Evolutionary conservation across 2,329 filamentous ascomycete species (phyloP), one percentile per base, ranked within the genome.

Genomic region (Ilyonectria destructans): DNA sequence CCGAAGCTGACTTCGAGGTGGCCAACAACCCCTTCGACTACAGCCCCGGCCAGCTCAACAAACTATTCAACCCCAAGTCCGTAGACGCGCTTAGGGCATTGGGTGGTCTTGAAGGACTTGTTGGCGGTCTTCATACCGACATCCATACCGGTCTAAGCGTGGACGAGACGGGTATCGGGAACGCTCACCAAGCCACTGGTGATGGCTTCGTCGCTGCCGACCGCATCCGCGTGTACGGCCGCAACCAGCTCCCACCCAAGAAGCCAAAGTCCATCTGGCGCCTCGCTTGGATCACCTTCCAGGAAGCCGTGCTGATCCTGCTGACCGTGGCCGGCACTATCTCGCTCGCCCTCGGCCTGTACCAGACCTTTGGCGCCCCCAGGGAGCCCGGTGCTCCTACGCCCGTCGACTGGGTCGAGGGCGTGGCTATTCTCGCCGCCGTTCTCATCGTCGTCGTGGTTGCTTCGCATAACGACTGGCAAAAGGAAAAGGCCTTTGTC

Each of bases 41-140:
- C 43, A 56, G 13, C 29, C 67, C 52, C 62, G 55, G 40, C 15
- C 48, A 56, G 62, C 91, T 95, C 74, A 90, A 89, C 71, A 95
- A 94, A 80, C 82, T 95, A 23, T 84, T 93, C 63, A 94, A 94
- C 69, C 92, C 92, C 0, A 95, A 95, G 81, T 94, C 87, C 71
- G 82, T 93, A 67, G 83, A 86, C 19, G 92, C 91, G 8, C 93
- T 93, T 70, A 87, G 90, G 73, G 91, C 91, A 3, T 79, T 95
- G 4, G 93, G 93, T 65, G 93, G 93, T 51, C 78, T 94, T 10
- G 80, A 82, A 19, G 93, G 93, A 3, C 80, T 95, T 45, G 91
- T 92, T 76, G 91, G 89, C 72, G 93, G 93, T 1, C 78, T 95
- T 10, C 85, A 91, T 68, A 89, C 91, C 1, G 85, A 93, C 77